Evolutionary conservation across 2,329 filamentous ascomycete species (phyloP).

Genomic region (Epichloe coenophiala): DNA sequence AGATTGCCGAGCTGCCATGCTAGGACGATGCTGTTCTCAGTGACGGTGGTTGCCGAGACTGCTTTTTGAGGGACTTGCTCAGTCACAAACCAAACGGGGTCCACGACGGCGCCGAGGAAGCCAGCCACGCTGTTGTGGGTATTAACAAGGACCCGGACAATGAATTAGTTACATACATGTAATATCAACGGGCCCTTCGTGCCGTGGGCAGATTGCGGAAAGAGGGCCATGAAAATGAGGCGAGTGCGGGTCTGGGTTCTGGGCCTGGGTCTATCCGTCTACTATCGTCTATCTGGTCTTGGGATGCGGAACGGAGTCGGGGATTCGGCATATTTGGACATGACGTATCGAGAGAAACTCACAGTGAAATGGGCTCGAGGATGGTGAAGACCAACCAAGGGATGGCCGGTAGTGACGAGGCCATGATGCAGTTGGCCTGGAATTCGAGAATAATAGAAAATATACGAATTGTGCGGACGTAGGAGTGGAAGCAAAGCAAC

Average conservation of each 20-base stretch:
- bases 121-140: conserved; percentile 38
- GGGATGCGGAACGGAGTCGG: conserved; percentile 1
- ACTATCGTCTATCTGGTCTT: background rate
- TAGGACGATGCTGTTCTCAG: conserved; percentile 39
- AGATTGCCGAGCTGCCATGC: conserved; percentile 57
- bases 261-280: background rate
- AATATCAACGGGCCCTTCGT: conserved; percentile 1
- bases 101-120: conserved; percentile 39
- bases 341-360: conserved; percentile 16
- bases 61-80: conserved; percentile 40
- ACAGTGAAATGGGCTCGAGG: conserved; percentile 57
- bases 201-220: background rate
- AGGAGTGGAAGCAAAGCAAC: too few species aligned
- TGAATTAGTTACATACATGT: conserved; percentile 7
- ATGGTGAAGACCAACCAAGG: conserved; percentile 55
- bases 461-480: too few species aligned
- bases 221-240: background rate
- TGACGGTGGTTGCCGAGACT: conserved; percentile 17
- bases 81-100: conserved; percentile 48
- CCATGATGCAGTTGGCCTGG: conserved; percentile 27
- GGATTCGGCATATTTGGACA: background rate
- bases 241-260: background rate
- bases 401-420: conserved; percentile 47
- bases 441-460: too few species aligned
- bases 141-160: background rate